phyloP scores from a whole-genome alignment of 768 basidiomycete species.

The Leccinellum albellum region DNA sequence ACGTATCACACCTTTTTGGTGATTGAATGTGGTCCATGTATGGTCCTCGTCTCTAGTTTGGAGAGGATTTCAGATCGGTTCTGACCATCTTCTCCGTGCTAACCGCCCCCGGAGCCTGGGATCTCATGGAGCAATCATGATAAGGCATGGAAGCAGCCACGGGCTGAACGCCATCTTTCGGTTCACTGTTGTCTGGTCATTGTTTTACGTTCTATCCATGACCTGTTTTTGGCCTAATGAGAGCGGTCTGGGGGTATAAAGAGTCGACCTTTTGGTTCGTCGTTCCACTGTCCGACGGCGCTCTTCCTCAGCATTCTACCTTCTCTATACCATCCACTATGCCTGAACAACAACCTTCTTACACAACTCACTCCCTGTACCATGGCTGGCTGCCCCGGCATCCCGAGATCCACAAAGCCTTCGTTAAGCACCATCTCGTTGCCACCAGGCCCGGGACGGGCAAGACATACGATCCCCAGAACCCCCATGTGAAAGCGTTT shows the following conservation, averaged over 20 bases:
- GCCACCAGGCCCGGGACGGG: too few relatives aligned
- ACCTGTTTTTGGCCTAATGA: neutral
- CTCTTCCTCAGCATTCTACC: neutral
- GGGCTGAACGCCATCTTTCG: neutral
- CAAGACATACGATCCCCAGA: fast-evolving
- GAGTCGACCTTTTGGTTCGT: neutral
- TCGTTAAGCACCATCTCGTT: neutral
- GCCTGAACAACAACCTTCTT: neutral
- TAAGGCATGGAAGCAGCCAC: too few relatives aligned
- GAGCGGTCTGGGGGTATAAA: neutral
- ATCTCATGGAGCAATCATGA: too few relatives aligned
- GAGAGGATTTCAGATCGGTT: too few relatives aligned
- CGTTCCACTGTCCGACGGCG: neutral
- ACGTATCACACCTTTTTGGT: too few relatives aligned
- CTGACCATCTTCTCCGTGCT: too few relatives aligned
- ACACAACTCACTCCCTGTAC: neutral
- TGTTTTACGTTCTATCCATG: neutral
- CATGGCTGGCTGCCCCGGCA: neutral
- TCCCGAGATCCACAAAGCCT: neutral
- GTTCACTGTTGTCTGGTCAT: neutral
- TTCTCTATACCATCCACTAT: neutral
- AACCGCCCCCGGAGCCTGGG: too few relatives aligned
- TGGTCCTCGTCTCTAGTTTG: too few relatives aligned
- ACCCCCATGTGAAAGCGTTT: neutral
- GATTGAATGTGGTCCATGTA: too few relatives aligned